These are phyloP conservation scores for Miscanthus lutarioriparius DNA, from an alignment of 176 grass and related monocot genomes.

Conservation along the genomic window DNA sequence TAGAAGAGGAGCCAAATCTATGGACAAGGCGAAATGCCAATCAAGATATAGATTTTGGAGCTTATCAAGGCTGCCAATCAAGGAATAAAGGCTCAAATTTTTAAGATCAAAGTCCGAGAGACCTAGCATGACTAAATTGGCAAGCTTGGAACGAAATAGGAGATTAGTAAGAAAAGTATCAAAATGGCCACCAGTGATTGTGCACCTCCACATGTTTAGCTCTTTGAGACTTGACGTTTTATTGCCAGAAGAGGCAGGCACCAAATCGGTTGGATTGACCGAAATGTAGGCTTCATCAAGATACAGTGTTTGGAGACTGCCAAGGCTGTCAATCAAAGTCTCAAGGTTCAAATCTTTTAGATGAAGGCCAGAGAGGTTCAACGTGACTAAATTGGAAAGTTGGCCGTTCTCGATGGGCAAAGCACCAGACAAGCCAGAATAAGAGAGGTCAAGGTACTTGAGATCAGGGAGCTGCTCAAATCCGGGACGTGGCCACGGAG, in stretches of 20 bases:
- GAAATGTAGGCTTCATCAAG: constrained; percentile 38
- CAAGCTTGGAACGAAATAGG: constrained; percentile 16
- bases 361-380: constrained; percentile 22
- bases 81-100: constrained; percentile 12
- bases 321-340: constrained; percentile 40
- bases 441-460: constrained; percentile 46
- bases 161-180: constrained; percentile 27
- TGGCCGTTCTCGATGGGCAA: constrained; percentile 37
- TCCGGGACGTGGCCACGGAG: background rate
- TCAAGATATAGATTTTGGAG: constrained; percentile 40
- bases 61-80: constrained; percentile 39
- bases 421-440: constrained; percentile 38
- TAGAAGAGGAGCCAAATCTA: background rate
- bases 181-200: background rate
- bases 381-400: constrained; percentile 38
- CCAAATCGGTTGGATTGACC: background rate
- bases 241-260: background rate
- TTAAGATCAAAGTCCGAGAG: background rate
- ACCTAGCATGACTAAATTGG: background rate
- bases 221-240: background rate
- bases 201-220: background rate
- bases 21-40: background rate
- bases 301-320: constrained; percentile 36
- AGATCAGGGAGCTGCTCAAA: constrained; percentile 42
- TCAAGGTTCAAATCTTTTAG: constrained; percentile 23